A percentile compares a stretch with the other conserved stretches of the same genome.
Evolutionary conservation across 148 eudicot species (phyloP).

Genomic region (Rhododendron williamsianum): DNA sequence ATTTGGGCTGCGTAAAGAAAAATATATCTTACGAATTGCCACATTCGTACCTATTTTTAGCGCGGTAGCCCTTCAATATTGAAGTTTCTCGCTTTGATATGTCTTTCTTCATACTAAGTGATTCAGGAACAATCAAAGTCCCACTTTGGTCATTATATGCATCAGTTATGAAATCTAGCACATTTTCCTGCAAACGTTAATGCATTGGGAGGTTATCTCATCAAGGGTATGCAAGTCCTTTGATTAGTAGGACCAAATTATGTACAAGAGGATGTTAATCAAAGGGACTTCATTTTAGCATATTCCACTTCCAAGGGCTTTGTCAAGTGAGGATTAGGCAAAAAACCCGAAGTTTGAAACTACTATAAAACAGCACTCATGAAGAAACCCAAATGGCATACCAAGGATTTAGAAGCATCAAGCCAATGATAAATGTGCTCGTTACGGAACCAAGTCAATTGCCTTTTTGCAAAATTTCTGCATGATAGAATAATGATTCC

Average conservation of each 20-base stretch:
- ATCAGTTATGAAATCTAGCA: slow-evolving; percentile 54
- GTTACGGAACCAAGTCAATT: slow-evolving; percentile 92
- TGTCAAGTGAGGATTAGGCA: not conserved
- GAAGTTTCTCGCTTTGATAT: slow-evolving; percentile 39
- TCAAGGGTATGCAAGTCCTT: not conserved
- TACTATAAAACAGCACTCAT: not conserved
- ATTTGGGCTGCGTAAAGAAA: not conserved
- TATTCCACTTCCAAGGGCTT: not conserved
- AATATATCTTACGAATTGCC: not conserved
- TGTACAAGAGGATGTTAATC: not conserved
- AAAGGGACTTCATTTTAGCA: not conserved
- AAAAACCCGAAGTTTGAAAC: not conserved
- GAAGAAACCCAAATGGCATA: slow-evolving; percentile 29
- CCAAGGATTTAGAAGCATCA: slow-evolving; percentile 91
- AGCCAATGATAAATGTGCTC: slow-evolving; percentile 89
- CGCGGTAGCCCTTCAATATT: slow-evolving; percentile 56
- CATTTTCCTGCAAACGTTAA: slow-evolving; percentile 53
- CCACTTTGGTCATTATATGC: slow-evolving; percentile 51
- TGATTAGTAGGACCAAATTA: too few relatives aligned
- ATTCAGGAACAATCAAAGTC: slow-evolving; percentile 47
- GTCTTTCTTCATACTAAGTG: slow-evolving; percentile 65
- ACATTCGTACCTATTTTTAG: slow-evolving; percentile 56
- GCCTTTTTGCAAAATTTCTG: slow-evolving; percentile 96
- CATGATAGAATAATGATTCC: slow-evolving; percentile 13
- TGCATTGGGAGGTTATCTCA: not conserved